Evolutionary conservation across 2,329 filamentous ascomycete genomes (phyloP).

Genomic region (Arthrobotrys iridis): DNA sequence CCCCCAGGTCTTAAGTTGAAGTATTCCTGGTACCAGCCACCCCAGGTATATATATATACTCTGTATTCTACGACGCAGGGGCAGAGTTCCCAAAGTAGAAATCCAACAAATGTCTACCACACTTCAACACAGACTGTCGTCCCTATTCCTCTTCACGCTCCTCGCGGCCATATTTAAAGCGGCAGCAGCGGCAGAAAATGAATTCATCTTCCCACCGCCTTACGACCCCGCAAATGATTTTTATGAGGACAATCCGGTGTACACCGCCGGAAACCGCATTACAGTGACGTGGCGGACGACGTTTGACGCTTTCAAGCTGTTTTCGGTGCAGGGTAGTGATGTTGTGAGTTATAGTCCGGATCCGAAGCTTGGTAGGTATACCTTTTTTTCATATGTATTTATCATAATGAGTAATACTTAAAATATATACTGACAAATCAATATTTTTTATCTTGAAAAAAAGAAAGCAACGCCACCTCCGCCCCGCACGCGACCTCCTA

Average conservation of each 20-base stretch:
- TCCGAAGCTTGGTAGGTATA: background rate
- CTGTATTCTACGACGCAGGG: too few relatives aligned
- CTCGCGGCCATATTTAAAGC: too few relatives aligned
- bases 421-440: background rate
- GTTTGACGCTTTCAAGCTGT: slow-evolving; percentile 2
- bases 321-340: slow-evolving; percentile 1
- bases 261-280: slow-evolving; percentile 10
- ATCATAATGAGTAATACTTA: too few relatives aligned
- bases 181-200: background rate
- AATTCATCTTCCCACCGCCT: slow-evolving; percentile 15
- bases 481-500: slow-evolving; percentile 15
- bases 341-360: background rate
- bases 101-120: too few relatives aligned
- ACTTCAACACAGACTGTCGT: too few relatives aligned
- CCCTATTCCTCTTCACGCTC: too few relatives aligned
- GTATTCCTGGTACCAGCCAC: too few relatives aligned
- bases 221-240: background rate
- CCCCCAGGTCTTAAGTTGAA: too few relatives aligned
- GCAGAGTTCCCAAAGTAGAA: too few relatives aligned
- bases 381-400: background rate
- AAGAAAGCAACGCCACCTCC: slow-evolving; percentile 18
- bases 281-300: slow-evolving; percentile 29
- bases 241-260: background rate
- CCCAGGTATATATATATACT: too few relatives aligned
- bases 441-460: background rate